Conservation (phyloP, 768 basidiomycete species). For the Kwoniella europaea region DNA sequence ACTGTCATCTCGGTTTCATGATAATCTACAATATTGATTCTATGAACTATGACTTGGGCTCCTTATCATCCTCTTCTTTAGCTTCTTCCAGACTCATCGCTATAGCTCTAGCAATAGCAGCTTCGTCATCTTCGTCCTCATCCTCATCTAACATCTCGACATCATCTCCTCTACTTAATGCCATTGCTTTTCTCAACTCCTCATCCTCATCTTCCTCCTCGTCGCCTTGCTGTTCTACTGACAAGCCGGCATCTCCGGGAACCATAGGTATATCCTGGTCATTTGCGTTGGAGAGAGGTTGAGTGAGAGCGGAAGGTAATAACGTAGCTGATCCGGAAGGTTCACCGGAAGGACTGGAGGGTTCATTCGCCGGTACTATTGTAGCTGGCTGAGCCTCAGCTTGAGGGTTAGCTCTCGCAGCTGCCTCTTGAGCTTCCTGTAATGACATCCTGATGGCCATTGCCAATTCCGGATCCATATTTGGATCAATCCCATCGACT, state of each 20-base stretch:
- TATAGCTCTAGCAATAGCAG: constrained; percentile 86
- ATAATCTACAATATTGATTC: too few relatives aligned
- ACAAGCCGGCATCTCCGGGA: constrained; percentile 17
- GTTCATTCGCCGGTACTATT: constrained; percentile 45
- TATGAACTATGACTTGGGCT: constrained; percentile 31
- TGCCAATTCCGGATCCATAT: constrained; percentile 92
- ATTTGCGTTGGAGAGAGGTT: constrained; percentile 48
- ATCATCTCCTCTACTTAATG: constrained; percentile 68
- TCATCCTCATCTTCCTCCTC: constrained; percentile 73
- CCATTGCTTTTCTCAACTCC: constrained; percentile 75
- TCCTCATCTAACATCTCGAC: constrained; percentile 61
- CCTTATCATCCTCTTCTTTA: constrained; percentile 41
- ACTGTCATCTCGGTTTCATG: too few relatives aligned
- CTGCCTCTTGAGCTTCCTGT: constrained; percentile 65
- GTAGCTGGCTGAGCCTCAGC: constrained; percentile 28
- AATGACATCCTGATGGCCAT: constrained; percentile 98
- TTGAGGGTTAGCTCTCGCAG: constrained; percentile 33
- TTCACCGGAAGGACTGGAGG: constrained; percentile 56
- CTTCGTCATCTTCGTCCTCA: constrained; percentile 72
- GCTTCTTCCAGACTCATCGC: constrained; percentile 76
- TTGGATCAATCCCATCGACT: constrained; percentile 73
- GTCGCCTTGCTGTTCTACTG: constrained; percentile 4
- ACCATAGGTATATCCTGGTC: constrained; percentile 35
- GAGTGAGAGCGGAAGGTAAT: constrained; percentile 57
- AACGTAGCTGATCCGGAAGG: constrained; percentile 24